Evolutionary conservation across 176 grass and related monocot genomes (phyloP).

Genomic region (Juncus inflexus): DNA sequence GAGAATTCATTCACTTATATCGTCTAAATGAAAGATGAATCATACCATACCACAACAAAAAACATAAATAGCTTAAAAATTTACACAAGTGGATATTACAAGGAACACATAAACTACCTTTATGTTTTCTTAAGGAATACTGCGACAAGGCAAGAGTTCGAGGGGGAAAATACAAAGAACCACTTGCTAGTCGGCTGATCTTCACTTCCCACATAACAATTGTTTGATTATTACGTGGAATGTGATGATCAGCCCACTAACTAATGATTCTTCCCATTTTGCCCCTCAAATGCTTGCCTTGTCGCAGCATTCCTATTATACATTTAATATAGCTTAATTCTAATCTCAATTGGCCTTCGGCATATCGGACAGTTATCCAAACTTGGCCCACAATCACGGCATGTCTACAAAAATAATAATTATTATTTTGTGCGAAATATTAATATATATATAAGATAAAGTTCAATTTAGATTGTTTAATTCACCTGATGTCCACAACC

Average conservation of each 20-base stretch:
- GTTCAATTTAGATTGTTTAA: conserved; percentile 7
- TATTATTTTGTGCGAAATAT: background rate
- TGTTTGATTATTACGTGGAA: background rate
- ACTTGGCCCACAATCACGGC: conserved; percentile 62
- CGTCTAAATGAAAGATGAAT: no score
- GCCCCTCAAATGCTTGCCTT: no score
- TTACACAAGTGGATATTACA: no score
- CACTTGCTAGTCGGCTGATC: background rate
- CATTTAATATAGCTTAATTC: conserved; percentile 65
- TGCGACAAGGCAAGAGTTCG: no score
- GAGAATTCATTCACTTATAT: no score
- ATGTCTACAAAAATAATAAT: conserved; percentile 44
- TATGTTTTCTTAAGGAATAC: no score
- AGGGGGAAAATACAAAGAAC: conserved; percentile 3
- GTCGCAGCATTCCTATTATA: conserved; percentile 1
- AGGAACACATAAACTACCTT: no score
- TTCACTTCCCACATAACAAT: background rate
- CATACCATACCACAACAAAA: no score
- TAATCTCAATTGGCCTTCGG: conserved; percentile 61
- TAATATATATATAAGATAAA: conserved; percentile 1
- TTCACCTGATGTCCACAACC: conserved; percentile 83
- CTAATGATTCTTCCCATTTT: background rate
- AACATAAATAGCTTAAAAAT: no score
- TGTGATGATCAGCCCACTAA: conserved; percentile 7
- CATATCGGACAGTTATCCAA: conserved; percentile 61